Base-by-base conservation (phyloP, 768 basidiomycete species). In the Galerina marginata region DNA sequence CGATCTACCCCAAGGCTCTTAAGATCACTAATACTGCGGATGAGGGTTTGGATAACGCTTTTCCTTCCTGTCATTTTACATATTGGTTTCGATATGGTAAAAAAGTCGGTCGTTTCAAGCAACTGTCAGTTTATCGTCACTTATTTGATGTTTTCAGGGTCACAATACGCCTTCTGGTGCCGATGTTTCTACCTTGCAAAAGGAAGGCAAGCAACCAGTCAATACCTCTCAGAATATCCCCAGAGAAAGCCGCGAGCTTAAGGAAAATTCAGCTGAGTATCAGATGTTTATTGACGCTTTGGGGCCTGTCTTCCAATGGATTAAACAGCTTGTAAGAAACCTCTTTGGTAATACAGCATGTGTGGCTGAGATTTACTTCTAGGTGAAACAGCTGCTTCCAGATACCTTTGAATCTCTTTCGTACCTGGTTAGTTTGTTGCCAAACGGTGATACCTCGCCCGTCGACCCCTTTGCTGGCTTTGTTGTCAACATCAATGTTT, bases 401-500 rank as follows among this genome's bases (percentile, higher is more conserved):
- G 48, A 60, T 33, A 39, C 44, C 2, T 55, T 48, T 7, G 46
- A 48, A 10, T 42, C 51, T 15, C 46, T 65, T 12, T 46, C 54
- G 7, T 12, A n/a, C 4, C 39, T 20, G 45, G 56, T 56, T 11
- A 48, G 59, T 11, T 14, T 60, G 12, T 43, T 64, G 16, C 66
- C 66, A 10, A 44, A 62, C 38, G 61, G 64, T 29, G 63, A 58
- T 26, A 49, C 50, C 4, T 64, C 66, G 1, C 16, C 38, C 12
- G 40, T 62, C 11, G 63, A 67, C 52, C n/a, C n/a, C n/a, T n/a
- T n/a, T n/a, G n/a, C n/a, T n/a, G 23, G 61, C 11, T 63, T 64
- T 42, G 4, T 20, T 9, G 37, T 53, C 6, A 60, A 67, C 50
- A 58, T 64, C 23, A 53, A 64, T 2, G 58, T 71, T n/a, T n/a